Percentiles rank a stretch among this genome's conserved stretches.
phyloP scores from a whole-genome alignment of 139 green algal genomes.

The Chlorella sp. region DNA sequence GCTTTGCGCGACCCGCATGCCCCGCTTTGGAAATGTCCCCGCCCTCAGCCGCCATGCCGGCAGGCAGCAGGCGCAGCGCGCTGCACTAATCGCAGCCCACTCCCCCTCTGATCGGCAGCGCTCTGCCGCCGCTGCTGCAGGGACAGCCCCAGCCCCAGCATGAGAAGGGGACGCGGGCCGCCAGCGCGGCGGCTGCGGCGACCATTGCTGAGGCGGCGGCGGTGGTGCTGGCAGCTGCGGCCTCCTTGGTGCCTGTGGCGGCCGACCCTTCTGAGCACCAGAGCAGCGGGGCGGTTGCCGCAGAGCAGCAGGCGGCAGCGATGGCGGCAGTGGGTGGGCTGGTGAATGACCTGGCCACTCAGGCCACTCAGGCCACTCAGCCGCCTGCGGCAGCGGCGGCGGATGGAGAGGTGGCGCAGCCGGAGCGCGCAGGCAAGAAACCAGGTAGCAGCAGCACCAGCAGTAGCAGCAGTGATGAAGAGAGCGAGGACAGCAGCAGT shows the following conservation, averaged over 20 bases:
- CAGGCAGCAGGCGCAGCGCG: not conserved
- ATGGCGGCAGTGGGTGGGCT: not conserved
- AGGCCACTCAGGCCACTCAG: not conserved
- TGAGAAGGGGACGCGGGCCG: not conserved
- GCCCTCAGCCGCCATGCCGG: too few species aligned
- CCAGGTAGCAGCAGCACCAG: not conserved
- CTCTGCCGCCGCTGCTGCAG: conserved; percentile 21
- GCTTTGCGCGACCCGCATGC: too few species aligned
- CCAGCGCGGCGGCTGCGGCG: not conserved
- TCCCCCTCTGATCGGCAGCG: not conserved
- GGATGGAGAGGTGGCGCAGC: not conserved
- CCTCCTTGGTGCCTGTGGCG: not conserved
- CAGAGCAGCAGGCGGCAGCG: conserved; percentile 9
- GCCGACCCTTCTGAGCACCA: not conserved
- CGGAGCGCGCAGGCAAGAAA: not conserved
- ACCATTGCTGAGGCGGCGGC: conserved; percentile 1
- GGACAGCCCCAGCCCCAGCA: too few species aligned
- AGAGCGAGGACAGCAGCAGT: not conserved
- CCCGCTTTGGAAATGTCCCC: too few species aligned
- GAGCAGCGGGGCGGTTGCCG: not conserved
- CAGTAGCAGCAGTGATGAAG: not conserved
- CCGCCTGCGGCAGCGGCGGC: not conserved
- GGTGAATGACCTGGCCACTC: not conserved
- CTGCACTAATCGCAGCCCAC: conserved; percentile 3
- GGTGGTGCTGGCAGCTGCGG: not conserved